Percentiles rank a stretch among this genome's conserved stretches.
phyloP scores from a whole-genome alignment of 805 yeast species.

The Cyberlindnera japonica region DNA sequence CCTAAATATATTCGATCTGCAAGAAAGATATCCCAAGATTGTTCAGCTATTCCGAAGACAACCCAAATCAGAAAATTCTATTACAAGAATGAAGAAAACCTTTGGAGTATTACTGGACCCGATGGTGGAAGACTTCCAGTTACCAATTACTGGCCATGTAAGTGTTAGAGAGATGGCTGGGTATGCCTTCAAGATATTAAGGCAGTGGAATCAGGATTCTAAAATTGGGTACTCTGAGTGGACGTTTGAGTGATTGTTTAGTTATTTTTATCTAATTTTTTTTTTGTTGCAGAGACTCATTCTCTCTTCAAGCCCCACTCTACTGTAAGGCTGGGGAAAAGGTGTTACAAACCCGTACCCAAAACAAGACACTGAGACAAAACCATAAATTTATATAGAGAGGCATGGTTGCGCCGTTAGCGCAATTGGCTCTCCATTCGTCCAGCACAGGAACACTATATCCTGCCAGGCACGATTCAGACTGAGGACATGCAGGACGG shows the following conservation, averaged over 20 bases:
- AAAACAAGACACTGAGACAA: no score
- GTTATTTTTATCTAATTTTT: no score
- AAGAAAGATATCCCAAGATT: constrained; percentile 12
- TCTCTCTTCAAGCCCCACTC: no score
- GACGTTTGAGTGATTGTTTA: neutral
- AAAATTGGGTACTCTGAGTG: neutral
- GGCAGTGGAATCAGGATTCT: neutral
- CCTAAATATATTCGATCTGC: constrained; percentile 14
- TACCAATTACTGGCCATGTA: neutral
- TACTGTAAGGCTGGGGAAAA: no score
- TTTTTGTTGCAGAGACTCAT: no score
- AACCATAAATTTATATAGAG: no score
- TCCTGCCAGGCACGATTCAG: no score
- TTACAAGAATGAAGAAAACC: neutral
- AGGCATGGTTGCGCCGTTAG: no score
- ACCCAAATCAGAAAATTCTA: neutral
- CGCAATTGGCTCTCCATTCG: no score
- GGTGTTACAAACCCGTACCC: no score
- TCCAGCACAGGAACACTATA: no score
- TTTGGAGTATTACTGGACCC: neutral
- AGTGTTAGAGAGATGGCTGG: neutral
- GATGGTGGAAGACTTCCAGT: neutral
- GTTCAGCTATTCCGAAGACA: constrained; percentile 5
- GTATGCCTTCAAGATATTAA: neutral
- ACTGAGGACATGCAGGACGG: no score